These are phyloP conservation scores for Blastomyces percursus DNA, from an alignment of 2,329 filamentous ascomycete genomes.

Conservation along the genomic window DNA sequence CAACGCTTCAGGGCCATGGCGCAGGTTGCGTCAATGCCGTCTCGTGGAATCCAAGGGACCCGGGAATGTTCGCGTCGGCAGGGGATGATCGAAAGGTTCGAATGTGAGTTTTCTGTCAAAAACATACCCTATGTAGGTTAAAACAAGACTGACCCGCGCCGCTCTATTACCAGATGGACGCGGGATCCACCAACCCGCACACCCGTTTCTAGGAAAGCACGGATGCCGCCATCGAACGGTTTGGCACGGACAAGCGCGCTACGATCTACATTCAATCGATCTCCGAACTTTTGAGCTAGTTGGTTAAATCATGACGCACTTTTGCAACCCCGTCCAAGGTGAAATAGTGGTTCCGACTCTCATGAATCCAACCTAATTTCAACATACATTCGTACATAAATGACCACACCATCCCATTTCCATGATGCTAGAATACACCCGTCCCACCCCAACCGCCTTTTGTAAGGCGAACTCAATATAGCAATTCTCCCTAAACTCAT, in stretches of 20 bases:
- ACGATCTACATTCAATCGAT: conserved; percentile 27
- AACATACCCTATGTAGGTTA: no score
- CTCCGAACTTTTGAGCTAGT: conserved; percentile 14
- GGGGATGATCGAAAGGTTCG: conserved; percentile 77
- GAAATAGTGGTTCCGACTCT: not conserved
- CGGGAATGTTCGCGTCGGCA: conserved; percentile 77
- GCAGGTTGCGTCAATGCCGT: conserved; percentile 71
- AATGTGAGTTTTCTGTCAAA: conserved; percentile 52
- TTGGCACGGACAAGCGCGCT: conserved; percentile 33
- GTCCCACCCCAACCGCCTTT: not conserved
- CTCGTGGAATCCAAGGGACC: conserved; percentile 75
- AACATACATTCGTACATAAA: not conserved
- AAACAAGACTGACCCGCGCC: conserved; percentile 2
- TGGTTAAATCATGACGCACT: not conserved
- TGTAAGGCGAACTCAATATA: not conserved
- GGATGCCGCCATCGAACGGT: conserved; percentile 25
- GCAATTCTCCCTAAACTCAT: not conserved
- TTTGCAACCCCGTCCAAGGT: not conserved
- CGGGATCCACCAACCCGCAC: conserved; percentile 21
- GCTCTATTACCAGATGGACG: conserved; percentile 24
- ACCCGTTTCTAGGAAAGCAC: conserved; percentile 20
- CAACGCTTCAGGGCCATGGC: conserved; percentile 61
- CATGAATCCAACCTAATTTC: not conserved
- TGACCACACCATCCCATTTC: not conserved
- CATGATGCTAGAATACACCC: not conserved